Evolutionary conservation across 2,329 filamentous ascomycete species (phyloP).

Genomic region (Sordariomycetes sp.): DNA sequence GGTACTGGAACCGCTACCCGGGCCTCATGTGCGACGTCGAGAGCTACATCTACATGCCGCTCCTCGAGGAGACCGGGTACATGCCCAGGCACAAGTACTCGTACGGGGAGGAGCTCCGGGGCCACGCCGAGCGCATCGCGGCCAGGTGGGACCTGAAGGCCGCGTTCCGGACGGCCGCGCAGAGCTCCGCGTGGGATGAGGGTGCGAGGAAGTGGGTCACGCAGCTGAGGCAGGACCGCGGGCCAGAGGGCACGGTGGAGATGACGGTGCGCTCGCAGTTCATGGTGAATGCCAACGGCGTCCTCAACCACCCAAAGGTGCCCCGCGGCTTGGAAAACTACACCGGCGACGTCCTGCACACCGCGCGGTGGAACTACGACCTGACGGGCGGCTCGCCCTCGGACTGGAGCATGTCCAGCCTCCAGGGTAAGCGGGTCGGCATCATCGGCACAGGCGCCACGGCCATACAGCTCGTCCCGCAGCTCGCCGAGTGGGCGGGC

Average conservation of each 20-base stretch:
- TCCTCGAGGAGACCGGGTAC: slow-evolving; percentile 49
- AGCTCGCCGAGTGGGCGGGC: slow-evolving; percentile 33
- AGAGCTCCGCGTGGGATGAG: slow-evolving; percentile 35
- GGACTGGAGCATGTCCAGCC: slow-evolving; percentile 27
- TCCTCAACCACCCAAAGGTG: slow-evolving; percentile 27
- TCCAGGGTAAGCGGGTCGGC: slow-evolving; percentile 34
- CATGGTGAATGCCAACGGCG: slow-evolving; percentile 25
- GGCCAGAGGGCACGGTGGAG: slow-evolving; percentile 9
- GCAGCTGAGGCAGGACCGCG: slow-evolving; percentile 12
- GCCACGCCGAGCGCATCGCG: slow-evolving; percentile 29
- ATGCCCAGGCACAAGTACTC: slow-evolving; percentile 41
- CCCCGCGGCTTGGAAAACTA: slow-evolving; percentile 31
- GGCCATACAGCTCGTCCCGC: slow-evolving; percentile 31
- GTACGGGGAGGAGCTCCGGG: slow-evolving; percentile 28
- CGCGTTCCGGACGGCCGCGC: slow-evolving; percentile 30
- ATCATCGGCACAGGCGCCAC: slow-evolving; percentile 41
- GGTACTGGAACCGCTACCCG: slow-evolving; percentile 30
- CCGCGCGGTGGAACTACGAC: slow-evolving; percentile 32
- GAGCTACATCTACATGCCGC: slow-evolving; percentile 46
- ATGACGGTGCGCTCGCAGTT: slow-evolving; percentile 26
- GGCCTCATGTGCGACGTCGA: slow-evolving; percentile 45
- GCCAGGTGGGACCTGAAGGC: slow-evolving; percentile 25
- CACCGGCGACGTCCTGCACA: slow-evolving; percentile 26
- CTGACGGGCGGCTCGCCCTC: slow-evolving; percentile 27
- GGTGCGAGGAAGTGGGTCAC: slow-evolving; percentile 13